Conservation (phyloP, 257 asterid species). For the Gardenia jasminoides region DNA sequence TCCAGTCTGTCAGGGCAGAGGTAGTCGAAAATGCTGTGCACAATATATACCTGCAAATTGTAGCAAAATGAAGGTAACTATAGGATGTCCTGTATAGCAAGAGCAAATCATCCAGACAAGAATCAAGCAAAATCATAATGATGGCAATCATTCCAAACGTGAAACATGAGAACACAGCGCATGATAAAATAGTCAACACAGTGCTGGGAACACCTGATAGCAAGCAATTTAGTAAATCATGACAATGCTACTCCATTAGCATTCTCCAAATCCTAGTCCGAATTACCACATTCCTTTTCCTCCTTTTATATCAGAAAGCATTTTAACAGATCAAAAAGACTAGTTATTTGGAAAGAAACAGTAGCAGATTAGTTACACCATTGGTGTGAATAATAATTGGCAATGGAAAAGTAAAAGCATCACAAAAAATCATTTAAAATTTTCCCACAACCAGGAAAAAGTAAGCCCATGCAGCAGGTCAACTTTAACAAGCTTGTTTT, state of each 20-base stretch:
- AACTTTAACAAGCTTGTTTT: background rate
- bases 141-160: background rate
- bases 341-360: background rate
- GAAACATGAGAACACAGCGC: background rate
- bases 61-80: slow-evolving; percentile 17
- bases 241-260: background rate
- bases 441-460: background rate
- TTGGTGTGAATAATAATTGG: background rate
- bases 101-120: background rate
- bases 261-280: background rate
- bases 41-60: slow-evolving; percentile 67
- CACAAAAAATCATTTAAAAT: background rate
- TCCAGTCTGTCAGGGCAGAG: slow-evolving; percentile 95
- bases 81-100: background rate
- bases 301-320: background rate
- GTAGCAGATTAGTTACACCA: background rate
- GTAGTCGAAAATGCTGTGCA: slow-evolving; percentile 92
- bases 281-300: background rate
- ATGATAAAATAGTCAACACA: background rate
- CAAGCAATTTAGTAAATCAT: background rate
- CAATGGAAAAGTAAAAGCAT: background rate
- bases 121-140: background rate
- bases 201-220: background rate
- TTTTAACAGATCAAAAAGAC: background rate
- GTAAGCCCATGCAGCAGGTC: background rate